Evolutionary conservation across 768 basidiomycete species (phyloP).

Genomic region (Lactarius hatsudake): DNA sequence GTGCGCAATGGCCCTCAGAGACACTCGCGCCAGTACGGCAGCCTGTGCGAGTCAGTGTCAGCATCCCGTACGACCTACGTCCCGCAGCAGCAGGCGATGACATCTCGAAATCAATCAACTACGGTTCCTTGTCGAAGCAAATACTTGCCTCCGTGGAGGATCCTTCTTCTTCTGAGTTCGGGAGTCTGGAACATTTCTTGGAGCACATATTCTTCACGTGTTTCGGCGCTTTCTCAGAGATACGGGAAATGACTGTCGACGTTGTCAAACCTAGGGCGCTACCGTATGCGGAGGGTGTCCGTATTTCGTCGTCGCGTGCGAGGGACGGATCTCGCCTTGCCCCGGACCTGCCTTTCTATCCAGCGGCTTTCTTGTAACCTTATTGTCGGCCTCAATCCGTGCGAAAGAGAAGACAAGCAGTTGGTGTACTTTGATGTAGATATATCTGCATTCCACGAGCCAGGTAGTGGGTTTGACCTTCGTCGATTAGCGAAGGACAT

Average conservation of each 20-base stretch:
- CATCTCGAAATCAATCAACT: constrained; percentile 61
- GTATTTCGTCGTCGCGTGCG: constrained; percentile 39
- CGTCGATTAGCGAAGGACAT: constrained; percentile 39
- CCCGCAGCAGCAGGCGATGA: constrained; percentile 51
- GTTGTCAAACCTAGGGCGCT: constrained; percentile 50
- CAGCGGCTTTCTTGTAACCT: constrained; percentile 47
- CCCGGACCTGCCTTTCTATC: constrained; percentile 32
- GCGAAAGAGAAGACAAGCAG: constrained; percentile 66
- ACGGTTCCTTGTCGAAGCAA: constrained; percentile 45
- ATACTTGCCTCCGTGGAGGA: constrained; percentile 32
- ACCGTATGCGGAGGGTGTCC: constrained; percentile 47
- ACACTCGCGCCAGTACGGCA: constrained; percentile 41
- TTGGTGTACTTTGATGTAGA: constrained; percentile 52
- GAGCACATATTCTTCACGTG: constrained; percentile 41
- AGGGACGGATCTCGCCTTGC: constrained; percentile 24
- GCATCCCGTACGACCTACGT: constrained; percentile 49
- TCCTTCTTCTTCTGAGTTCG: constrained; percentile 33
- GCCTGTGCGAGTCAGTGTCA: constrained; percentile 51
- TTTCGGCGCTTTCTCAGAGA: constrained; percentile 36
- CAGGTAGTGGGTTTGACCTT: constrained; percentile 38
- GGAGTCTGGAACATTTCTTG: constrained; percentile 47
- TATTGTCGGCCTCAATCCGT: constrained; percentile 66
- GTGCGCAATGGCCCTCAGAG: constrained; percentile 46
- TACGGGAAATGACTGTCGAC: constrained; percentile 42
- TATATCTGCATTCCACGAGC: constrained; percentile 29